Evolutionary conservation across 2,329 filamentous ascomycete species (phyloP), one percentile per base, ranked within the genome.

Genomic region (Uncinocarpus reesii): DNA sequence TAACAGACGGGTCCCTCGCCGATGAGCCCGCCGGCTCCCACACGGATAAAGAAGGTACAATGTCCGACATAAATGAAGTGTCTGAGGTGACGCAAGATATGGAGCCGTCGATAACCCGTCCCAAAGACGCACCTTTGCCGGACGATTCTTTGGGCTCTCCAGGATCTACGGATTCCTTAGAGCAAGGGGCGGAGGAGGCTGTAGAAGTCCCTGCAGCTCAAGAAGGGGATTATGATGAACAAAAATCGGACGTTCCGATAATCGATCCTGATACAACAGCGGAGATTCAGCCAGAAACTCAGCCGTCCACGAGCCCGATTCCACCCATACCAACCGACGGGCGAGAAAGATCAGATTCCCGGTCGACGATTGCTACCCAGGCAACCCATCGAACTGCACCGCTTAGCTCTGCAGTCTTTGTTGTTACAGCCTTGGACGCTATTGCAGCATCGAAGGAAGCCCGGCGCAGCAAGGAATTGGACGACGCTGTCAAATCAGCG

Each of bases 351-450:
- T 80, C 79, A 13, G 78, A 80, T 62, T 81, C 78, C 24, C 71
- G 76, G 53, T 80, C 78, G 15, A 80, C 78, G 2, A 74, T 73
- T 16, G 68, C 71, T 2, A 73, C 72, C 8, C 71, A 72, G 31
- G 67, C 66, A 26, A 71, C 71, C 20, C 72, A 72, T 11, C 67
- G 73, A 37, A 71, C 73, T 60, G 77, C 80, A 63, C 83, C 80
- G 58, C 84, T 94, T 73, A 94, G 84, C 76, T 96, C 92, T 57
- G 82, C 94, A 60, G 89, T 95, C 60, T 98, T 98, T 65, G 87
- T 98, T 60, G 82, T 93, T 61, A 89, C 86, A 61, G 90, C 92
- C 32, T 72, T 98, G 63, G 92, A 95, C 73, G 83, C 82, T 63
- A 95, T 98, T 62, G 86, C 85, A 52, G 78, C 83, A 48, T 94